These are phyloP conservation scores for Dichotomopilus funicola DNA, from an alignment of 2,329 filamentous ascomycete genomes.

Conservation along the genomic window DNA sequence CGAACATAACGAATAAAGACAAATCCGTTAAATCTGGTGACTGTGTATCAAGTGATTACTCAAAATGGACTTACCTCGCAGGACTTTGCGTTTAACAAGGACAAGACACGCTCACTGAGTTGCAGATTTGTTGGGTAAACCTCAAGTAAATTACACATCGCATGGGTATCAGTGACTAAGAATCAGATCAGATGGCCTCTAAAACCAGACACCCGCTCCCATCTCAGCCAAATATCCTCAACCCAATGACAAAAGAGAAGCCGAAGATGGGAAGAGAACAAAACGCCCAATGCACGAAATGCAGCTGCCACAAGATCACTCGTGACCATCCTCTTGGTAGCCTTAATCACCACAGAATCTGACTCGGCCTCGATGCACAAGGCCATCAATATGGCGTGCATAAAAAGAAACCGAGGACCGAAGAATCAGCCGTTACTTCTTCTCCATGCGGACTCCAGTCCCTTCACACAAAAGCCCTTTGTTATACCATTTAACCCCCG, in stretches of 20 bases:
- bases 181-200: neutral
- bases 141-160: neutral
- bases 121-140: neutral
- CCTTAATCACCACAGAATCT: too few relatives aligned
- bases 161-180: constrained; percentile 6
- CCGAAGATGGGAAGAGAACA: neutral
- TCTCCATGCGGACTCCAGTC: constrained; percentile 27
- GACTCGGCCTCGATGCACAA: too few relatives aligned
- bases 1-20: neutral
- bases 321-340: too few relatives aligned
- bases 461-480: constrained; percentile 46
- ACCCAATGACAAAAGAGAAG: neutral
- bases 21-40: neutral
- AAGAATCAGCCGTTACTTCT: neutral
- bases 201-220: neutral
- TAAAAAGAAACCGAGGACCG: too few relatives aligned
- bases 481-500: constrained; percentile 43
- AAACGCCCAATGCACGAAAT: neutral
- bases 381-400: too few relatives aligned
- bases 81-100: too few relatives aligned
- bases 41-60: neutral
- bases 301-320: too few relatives aligned
- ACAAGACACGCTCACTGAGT: too few relatives aligned
- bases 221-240: neutral
- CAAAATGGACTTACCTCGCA: neutral